Percentiles rank a stretch among this genome's conserved stretches.
Conservation (phyloP, 2,329 filamentous ascomycete genomes). For the Elsinoe australis region DNA sequence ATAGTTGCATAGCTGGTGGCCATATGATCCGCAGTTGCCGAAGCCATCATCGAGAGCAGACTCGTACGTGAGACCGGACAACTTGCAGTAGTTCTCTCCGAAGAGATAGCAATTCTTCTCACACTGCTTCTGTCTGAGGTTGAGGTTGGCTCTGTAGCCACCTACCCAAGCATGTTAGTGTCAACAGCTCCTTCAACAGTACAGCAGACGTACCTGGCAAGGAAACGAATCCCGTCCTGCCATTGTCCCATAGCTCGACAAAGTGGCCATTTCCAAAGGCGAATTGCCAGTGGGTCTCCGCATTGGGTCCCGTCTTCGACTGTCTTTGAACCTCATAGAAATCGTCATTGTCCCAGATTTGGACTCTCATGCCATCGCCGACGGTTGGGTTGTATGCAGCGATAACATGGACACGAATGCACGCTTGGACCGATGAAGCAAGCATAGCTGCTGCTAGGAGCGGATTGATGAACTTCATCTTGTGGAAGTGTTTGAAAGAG, state of each 20-base stretch:
- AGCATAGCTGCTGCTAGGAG: background rate
- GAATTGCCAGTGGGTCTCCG: background rate
- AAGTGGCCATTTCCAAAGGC: background rate
- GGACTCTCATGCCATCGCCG: background rate
- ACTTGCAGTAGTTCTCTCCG: background rate
- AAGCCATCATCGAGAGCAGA: background rate
- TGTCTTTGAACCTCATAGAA: background rate
- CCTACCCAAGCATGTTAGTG: background rate
- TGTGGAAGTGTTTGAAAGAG: no score
- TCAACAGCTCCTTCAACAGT: background rate
- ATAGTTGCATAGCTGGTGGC: background rate
- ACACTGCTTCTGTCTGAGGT: background rate
- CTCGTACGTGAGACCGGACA: background rate
- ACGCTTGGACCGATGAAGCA: background rate
- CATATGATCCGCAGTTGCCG: background rate
- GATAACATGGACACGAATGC: background rate
- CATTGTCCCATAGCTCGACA: background rate
- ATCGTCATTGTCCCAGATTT: background rate
- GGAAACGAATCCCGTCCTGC: background rate
- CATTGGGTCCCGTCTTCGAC: background rate
- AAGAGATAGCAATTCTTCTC: background rate
- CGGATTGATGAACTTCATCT: background rate
- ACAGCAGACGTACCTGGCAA: background rate
- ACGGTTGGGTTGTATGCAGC: background rate
- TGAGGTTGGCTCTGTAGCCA: background rate